Evolutionary conservation across 129 eudicot genomes (phyloP), one percentile per base, ranked within the genome.

Genomic region (Silybum marianum): DNA sequence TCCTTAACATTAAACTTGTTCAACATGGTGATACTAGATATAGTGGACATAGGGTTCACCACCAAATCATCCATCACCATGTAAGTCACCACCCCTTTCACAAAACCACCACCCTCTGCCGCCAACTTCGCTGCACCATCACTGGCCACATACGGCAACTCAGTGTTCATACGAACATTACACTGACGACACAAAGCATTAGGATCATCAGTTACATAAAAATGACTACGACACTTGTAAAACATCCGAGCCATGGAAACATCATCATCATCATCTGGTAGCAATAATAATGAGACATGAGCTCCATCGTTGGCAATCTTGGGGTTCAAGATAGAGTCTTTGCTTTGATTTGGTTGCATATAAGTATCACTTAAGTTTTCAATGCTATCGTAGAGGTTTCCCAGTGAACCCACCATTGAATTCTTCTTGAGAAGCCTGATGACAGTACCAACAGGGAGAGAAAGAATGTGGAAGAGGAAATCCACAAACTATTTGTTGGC

Each of bases 21-120:
- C 32, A 88, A 54, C 88, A 83, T 13, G 16, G 85, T 60, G 19
- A 90, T 84, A 44, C 87, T 71, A 4, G 91, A 88, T 36, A 88
- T 85, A 9, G 88, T 84, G 0, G 94, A 90, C 94, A 85, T 88
- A 0, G 91, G 94, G 76, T 0, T 86, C 25, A 85, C 87, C 18
- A 84, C 85, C 74, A 90, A 30, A 73, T 90, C 84, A 82, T 86
- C 94, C 91, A 90, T 88, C 6, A 88, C 87, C 94, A 88, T 88
- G 11, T 88, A 90, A 0, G 91, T 86, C 21, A 86, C 87, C 18
- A 84, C 86, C 71, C 89, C 93, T 23, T 32, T 32, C 6, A 32
- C 36, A 32, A 32, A 32, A 32, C 36, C 93, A 2, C 91, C 86
- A n/a, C 71, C 77, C 10, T 9, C 85, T 1, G 0, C 40, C 4